Percentiles rank a stretch among this genome's conserved stretches.
These are phyloP conservation scores for Diplocarpon mali DNA, from an alignment of 2,329 filamentous ascomycete species.

Conservation along the genomic window DNA sequence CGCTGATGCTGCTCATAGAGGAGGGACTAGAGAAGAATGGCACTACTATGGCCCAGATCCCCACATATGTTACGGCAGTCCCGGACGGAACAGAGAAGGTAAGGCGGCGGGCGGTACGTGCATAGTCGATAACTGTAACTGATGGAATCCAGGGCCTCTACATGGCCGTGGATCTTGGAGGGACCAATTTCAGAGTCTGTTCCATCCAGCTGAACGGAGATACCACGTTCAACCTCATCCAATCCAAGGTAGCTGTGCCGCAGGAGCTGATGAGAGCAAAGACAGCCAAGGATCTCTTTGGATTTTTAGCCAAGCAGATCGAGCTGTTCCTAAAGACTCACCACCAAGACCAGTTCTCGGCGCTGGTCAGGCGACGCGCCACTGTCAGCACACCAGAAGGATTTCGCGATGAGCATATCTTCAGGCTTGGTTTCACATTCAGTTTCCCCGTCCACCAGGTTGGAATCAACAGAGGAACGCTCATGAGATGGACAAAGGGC, in stretches of 20 bases:
- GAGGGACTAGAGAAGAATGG: conserved; percentile 72
- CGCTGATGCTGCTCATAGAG: conserved; percentile 36
- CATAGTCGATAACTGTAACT: conserved; percentile 4
- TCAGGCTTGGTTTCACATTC: conserved; percentile 97
- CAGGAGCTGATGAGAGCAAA: conserved; percentile 82
- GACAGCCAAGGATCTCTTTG: conserved; percentile 77
- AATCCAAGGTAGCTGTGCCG: conserved; percentile 86
- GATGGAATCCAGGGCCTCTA: conserved; percentile 57
- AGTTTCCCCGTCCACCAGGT: conserved; percentile 92
- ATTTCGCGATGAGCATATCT: conserved; percentile 63
- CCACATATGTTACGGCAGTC: conserved; percentile 89
- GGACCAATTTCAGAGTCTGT: conserved; percentile 97
- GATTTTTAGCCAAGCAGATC: conserved; percentile 87
- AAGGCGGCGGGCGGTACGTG: conserved; percentile 14
- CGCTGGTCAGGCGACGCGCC: conserved; percentile 53
- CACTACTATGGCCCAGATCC: conserved; percentile 85
- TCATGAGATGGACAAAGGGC: conserved; percentile 97
- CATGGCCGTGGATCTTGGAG: conserved; percentile 92
- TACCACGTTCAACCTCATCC: conserved; percentile 87
- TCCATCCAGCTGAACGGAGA: conserved; percentile 89
- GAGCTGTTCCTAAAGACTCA: conserved; percentile 78
- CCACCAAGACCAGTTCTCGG: conserved; percentile 76
- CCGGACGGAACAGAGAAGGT: conserved; percentile 98
- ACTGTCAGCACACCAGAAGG: conserved; percentile 48
- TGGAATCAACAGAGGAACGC: conserved; percentile 86